Evolutionary conservation across 2,329 filamentous ascomycete species (phyloP).

Genomic region (Ophiostoma tasmaniense): DNA sequence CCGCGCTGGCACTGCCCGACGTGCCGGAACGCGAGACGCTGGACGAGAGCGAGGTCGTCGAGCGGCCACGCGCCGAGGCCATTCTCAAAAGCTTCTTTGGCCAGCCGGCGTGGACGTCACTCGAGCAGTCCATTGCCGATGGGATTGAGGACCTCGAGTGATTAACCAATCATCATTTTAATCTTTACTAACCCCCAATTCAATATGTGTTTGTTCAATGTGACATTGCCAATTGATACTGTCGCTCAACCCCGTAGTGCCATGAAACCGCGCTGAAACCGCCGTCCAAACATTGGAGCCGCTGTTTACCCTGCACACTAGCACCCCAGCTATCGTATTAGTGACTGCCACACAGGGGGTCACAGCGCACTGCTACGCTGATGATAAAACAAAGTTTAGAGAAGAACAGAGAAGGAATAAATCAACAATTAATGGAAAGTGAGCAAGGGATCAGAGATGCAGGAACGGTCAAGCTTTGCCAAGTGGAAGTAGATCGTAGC

Average conservation of each 20-base stretch:
- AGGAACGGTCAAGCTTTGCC: neutral
- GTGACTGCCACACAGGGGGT: neutral
- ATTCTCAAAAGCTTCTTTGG: slow-evolving; percentile 1
- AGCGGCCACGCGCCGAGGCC: neutral
- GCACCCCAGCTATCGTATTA: neutral
- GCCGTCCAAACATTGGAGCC: neutral
- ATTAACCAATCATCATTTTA: neutral
- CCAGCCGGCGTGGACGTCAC: neutral
- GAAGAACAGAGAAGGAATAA: neutral
- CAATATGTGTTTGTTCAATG: neutral
- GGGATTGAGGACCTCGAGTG: neutral
- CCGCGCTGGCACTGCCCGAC: neutral
- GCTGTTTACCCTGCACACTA: neutral
- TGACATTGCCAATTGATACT: neutral
- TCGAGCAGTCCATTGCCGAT: neutral
- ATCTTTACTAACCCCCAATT: neutral
- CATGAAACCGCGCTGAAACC: slow-evolving; percentile 1
- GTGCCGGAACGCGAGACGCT: neutral
- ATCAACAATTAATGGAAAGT: neutral
- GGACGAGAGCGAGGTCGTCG: neutral
- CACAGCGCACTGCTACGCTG: neutral
- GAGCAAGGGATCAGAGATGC: neutral
- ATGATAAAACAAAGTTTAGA: neutral
- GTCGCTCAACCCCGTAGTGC: neutral
- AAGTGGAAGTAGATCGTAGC: neutral